Percentiles rank a stretch among this genome's conserved stretches.
These are phyloP conservation scores for Dalbergia oliveri DNA, from an alignment of 306 rosid genomes.

Conservation along the genomic window DNA sequence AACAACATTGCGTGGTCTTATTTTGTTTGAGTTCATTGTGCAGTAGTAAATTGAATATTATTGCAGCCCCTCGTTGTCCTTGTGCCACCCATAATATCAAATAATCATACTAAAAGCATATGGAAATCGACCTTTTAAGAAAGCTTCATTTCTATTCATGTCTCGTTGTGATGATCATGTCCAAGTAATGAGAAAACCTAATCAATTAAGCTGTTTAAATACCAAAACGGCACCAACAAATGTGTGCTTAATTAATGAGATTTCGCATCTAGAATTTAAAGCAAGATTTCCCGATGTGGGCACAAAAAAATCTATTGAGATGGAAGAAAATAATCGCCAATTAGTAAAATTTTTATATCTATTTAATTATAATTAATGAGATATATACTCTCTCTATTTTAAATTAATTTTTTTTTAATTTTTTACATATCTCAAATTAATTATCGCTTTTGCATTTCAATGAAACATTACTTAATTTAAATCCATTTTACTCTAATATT, in stretches of 20 bases:
- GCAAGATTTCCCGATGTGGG: not conserved
- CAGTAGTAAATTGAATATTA: constrained; percentile 31
- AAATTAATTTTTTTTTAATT: no score
- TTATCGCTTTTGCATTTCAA: no score
- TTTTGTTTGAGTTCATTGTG: constrained; percentile 40
- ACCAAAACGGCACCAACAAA: constrained; percentile 40
- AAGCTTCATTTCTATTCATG: constrained; percentile 46
- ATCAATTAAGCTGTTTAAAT: not conserved
- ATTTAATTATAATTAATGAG: no score
- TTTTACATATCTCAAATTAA: no score
- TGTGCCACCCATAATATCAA: constrained; percentile 41
- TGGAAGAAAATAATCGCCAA: not conserved
- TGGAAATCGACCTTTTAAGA: constrained; percentile 39
- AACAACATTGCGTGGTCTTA: constrained; percentile 37
- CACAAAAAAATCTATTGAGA: not conserved
- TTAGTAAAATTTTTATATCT: no score
- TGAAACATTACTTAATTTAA: no score
- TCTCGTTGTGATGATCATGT: constrained; percentile 54
- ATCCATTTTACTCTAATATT: no score
- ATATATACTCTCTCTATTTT: no score
- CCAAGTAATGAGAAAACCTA: constrained; percentile 38
- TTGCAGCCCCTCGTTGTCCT: constrained; percentile 41
- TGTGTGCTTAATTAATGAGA: constrained; percentile 40
- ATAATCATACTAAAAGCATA: constrained; percentile 41
- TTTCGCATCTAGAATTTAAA: constrained; percentile 27